Base-by-base conservation (phyloP, 805 yeast genomes). In the baker's yeast (Saccharomyces cerevisiae) region DNA sequence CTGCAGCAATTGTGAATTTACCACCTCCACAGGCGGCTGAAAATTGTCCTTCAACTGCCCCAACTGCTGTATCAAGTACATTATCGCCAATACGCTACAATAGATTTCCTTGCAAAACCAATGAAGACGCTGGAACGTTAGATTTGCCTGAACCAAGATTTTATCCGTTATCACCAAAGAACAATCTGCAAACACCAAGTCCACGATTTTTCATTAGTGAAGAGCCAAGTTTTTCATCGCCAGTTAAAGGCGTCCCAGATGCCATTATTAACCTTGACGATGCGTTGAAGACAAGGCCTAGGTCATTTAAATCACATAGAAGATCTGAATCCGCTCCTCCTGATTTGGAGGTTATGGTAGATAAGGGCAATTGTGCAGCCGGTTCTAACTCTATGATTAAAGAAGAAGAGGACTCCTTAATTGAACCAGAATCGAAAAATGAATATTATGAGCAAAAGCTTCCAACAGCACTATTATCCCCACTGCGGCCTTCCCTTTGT, bases 321-420 rank as follows among this genome's bases (percentile, higher is more conserved):
- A 72, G 84, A 54, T 72, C 82, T 1, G 84, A 80, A 63, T 76
- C 81, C 46, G 84, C 84, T 0, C 83, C 84, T 6, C 82, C 80
- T 31, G 70, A 76, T 51, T 71, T 75, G 41, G 71, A 72, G 52
- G 66, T 70, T 54, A 55, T 58, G 10, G 47, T 58, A 21, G 53
- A 53, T 51, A 49, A 51, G 22, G 14, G 29, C 13, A n/a, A 27
- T 14, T 28, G 49, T 21, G 36, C 49, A 13, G 46, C 51, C 22
- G 26, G 49, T 6, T 49, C 50, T 11, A 50, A 32, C 21, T 43
- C 51, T 28, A 55, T 55, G 56, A 61, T 63, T 21, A 62, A 60
- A 32, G 67, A 64, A 55, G 67, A 64, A 36, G 62, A 59, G 1
- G 59, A 52, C 24, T 54, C 51, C 31, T 54, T 51, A 5, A 21